phyloP scores from a whole-genome alignment of 2,329 filamentous ascomycete species.

The Fusarium sp. region DNA sequence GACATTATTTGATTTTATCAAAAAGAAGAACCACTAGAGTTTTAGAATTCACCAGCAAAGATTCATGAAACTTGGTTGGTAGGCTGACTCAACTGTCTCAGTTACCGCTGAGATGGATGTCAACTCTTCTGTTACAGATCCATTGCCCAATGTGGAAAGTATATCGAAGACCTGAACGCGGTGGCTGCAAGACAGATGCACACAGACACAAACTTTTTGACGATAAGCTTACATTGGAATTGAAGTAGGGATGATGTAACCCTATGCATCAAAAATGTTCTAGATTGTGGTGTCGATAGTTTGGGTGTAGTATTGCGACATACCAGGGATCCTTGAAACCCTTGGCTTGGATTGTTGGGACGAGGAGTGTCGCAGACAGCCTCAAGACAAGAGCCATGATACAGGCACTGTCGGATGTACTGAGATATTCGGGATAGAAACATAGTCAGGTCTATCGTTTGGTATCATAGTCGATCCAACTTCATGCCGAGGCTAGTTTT shows the following conservation, averaged over 20 bases:
- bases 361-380: conserved; percentile 32
- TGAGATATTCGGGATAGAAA: conserved; percentile 4
- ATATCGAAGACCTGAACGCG: conserved; percentile 13
- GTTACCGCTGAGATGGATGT: conserved; percentile 36
- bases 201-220: conserved; percentile 11
- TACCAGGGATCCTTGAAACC: conserved; percentile 36
- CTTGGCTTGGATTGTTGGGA: conserved; percentile 26
- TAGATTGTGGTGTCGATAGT: conserved; percentile 8
- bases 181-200: conserved; percentile 14
- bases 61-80: conserved; percentile 16
- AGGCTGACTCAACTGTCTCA: conserved; percentile 37
- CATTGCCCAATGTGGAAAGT: conserved; percentile 33
- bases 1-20: conserved; percentile 3
- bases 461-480: conserved; percentile 10
- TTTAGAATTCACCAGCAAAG: conserved; percentile 5
- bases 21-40: not conserved
- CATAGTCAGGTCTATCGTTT: not conserved
- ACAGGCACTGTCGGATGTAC: conserved; percentile 26
- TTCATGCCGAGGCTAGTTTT: conserved; percentile 12
- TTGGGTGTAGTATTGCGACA: conserved; percentile 8
- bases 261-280: not conserved
- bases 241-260: not conserved
- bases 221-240: conserved; percentile 11
- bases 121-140: conserved; percentile 29
- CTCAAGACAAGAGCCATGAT: conserved; percentile 22